These are phyloP conservation scores for Curvularia eragrostidis DNA, from an alignment of 2,329 filamentous ascomycete species.

Conservation along the genomic window DNA sequence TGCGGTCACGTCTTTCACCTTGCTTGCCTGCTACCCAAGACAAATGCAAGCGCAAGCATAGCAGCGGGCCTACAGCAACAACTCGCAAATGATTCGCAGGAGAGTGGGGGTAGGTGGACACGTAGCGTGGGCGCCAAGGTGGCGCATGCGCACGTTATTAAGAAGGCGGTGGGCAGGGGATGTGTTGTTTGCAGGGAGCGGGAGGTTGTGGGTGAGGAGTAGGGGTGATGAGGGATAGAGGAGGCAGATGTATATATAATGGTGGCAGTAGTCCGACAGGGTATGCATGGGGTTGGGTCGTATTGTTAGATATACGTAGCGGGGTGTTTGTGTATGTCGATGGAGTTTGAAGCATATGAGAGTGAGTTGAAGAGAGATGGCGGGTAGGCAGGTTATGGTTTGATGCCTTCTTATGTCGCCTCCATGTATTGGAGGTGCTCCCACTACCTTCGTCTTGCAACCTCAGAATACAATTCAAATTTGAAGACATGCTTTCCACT, in stretches of 20 bases:
- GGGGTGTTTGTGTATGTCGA: not conserved
- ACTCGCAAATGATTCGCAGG: conserved; percentile 50
- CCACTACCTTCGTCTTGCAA: not conserved
- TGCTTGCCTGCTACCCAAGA: conserved; percentile 66
- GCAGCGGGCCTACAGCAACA: conserved; percentile 55
- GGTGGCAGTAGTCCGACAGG: not conserved
- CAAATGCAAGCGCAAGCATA: conserved; percentile 51
- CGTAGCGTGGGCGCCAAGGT: conserved; percentile 69
- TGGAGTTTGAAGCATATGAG: not conserved
- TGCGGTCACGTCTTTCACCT: conserved; percentile 85
- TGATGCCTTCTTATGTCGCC: not conserved
- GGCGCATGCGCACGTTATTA: conserved; percentile 75
- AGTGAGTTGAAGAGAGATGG: not conserved
- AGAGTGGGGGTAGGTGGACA: conserved; percentile 55
- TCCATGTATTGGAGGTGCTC: not conserved
- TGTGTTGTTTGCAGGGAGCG: conserved; percentile 47
- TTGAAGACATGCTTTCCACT: not conserved
- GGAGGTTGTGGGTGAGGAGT: conserved; percentile 33
- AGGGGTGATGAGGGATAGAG: not conserved
- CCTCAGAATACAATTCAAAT: not conserved
- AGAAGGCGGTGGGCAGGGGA: conserved; percentile 72
- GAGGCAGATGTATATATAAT: not conserved
- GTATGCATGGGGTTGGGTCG: not conserved
- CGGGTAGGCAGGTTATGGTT: not conserved
- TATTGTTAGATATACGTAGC: not conserved